These are phyloP conservation scores for Penicillium paneum DNA, from an alignment of 2,329 filamentous ascomycete genomes.

Conservation along the genomic window DNA sequence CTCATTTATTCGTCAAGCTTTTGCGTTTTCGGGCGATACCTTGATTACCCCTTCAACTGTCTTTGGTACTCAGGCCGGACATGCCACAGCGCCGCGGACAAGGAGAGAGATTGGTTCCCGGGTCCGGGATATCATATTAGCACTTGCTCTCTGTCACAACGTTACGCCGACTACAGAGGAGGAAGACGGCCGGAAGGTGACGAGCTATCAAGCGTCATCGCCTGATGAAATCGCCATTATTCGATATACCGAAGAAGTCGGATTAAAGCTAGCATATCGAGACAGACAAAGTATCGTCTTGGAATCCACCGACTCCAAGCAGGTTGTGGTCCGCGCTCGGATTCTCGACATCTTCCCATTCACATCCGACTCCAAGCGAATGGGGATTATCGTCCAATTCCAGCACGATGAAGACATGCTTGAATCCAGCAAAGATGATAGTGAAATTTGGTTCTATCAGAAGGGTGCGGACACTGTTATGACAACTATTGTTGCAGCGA, in stretches of 20 bases:
- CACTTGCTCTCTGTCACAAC: constrained; percentile 91
- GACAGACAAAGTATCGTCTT: constrained; percentile 84
- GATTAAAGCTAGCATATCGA: constrained; percentile 76
- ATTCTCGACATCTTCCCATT: constrained; percentile 97
- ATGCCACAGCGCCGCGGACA: constrained; percentile 68
- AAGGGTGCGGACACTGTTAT: constrained; percentile 99
- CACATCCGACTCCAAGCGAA: constrained; percentile 94
- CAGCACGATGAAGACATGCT: constrained; percentile 55
- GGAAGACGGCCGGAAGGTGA: constrained; percentile 70
- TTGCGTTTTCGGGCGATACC: constrained; percentile 63
- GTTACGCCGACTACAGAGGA: constrained; percentile 90
- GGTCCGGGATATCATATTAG: constrained; percentile 88
- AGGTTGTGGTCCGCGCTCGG: constrained; percentile 74
- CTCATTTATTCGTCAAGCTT: constrained; percentile 80
- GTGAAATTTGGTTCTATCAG: constrained; percentile 97
- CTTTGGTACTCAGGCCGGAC: constrained; percentile 58
- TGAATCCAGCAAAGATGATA: constrained; percentile 51
- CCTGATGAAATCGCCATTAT: constrained; percentile 98
- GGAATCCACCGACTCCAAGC: constrained; percentile 70
- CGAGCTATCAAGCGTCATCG: constrained; percentile 92
- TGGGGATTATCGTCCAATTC: constrained; percentile 95
- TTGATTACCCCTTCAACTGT: constrained; percentile 74
- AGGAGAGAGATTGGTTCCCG: constrained; percentile 89
- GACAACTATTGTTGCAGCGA: constrained; percentile 89
- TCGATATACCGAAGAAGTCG: constrained; percentile 89